A percentile compares a stretch with the other conserved stretches of the same genome.
phyloP scores from a whole-genome alignment of 2,329 filamentous ascomycete genomes.

The Fusarium sp. region DNA sequence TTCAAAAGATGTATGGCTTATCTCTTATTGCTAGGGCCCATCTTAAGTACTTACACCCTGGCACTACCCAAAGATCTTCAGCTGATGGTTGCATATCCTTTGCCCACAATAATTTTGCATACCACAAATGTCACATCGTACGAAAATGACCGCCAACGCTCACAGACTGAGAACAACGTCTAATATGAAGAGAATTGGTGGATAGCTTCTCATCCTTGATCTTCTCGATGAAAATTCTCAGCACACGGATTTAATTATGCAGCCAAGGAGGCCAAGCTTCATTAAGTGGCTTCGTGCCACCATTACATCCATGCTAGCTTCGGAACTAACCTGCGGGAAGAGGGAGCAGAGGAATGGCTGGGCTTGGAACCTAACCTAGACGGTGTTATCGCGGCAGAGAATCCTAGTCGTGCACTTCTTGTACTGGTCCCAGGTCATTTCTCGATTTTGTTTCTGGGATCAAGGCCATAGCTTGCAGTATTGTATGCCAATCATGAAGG shows the following conservation, averaged over 20 bases:
- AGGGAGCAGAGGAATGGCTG: background rate
- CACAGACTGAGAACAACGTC: background rate
- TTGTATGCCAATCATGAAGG: slow-evolving; percentile 14
- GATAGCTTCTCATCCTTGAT: background rate
- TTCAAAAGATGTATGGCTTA: background rate
- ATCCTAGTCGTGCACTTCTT: slow-evolving; percentile 6
- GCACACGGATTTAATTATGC: background rate
- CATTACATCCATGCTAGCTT: slow-evolving; percentile 4
- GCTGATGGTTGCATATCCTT: background rate
- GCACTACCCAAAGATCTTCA: background rate
- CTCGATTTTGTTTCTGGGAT: background rate
- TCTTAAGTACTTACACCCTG: background rate
- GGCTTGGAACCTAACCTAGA: background rate
- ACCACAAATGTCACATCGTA: background rate
- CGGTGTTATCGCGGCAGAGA: slow-evolving; percentile 1
- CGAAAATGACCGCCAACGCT: background rate
- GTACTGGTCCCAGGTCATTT: slow-evolving; percentile 3
- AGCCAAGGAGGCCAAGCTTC: slow-evolving; percentile 7
- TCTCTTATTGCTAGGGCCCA: background rate
- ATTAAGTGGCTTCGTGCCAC: background rate
- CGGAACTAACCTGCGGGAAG: slow-evolving; percentile 9
- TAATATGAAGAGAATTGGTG: background rate
- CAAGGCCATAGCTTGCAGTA: background rate
- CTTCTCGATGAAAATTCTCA: background rate
- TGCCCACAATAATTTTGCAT: background rate